A percentile compares a stretch with the other conserved stretches of the same genome.
These are phyloP conservation scores for Carex cristatella DNA, from an alignment of 176 grass and related monocot species.

Conservation along the genomic window DNA sequence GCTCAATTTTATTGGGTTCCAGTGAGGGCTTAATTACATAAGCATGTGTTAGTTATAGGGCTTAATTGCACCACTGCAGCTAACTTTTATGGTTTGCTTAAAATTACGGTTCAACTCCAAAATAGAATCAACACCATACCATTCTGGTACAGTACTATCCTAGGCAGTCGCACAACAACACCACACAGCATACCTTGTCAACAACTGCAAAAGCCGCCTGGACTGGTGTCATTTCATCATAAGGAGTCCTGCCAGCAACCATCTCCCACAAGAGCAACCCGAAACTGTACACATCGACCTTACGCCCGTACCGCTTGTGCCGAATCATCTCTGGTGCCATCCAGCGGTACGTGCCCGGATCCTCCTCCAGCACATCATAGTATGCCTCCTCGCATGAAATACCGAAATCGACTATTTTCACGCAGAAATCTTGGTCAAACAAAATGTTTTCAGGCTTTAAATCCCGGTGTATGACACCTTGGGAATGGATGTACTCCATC, in stretches of 20 bases:
- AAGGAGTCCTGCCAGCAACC: constrained; percentile 64
- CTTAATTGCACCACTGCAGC: neutral
- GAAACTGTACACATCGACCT: constrained; percentile 96
- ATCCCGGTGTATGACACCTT: constrained; percentile 87
- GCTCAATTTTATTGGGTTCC: neutral
- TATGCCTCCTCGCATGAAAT: constrained; percentile 68
- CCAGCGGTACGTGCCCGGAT: constrained; percentile 89
- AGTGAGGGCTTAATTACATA: neutral
- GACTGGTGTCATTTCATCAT: constrained; percentile 75
- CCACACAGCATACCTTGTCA: constrained; percentile 54
- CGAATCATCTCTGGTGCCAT: constrained; percentile 98
- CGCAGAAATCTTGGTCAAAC: constrained; percentile 68
- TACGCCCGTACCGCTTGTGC: constrained; percentile 59
- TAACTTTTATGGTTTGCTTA: neutral
- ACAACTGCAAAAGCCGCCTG: constrained; percentile 94
- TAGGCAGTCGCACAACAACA: neutral
- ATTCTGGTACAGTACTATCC: neutral
- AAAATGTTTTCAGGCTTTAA: constrained; percentile 97
- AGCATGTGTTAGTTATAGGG: neutral
- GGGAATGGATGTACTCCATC: constrained; percentile 86
- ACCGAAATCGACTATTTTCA: constrained; percentile 90
- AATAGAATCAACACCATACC: neutral
- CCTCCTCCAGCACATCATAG: constrained; percentile 59
- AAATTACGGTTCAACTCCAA: neutral
- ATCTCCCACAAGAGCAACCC: constrained; percentile 87